Percentiles rank a stretch among this genome's conserved stretches.
Conservation (phyloP, 139 green algal genomes). For the Closterium sp. region DNA sequence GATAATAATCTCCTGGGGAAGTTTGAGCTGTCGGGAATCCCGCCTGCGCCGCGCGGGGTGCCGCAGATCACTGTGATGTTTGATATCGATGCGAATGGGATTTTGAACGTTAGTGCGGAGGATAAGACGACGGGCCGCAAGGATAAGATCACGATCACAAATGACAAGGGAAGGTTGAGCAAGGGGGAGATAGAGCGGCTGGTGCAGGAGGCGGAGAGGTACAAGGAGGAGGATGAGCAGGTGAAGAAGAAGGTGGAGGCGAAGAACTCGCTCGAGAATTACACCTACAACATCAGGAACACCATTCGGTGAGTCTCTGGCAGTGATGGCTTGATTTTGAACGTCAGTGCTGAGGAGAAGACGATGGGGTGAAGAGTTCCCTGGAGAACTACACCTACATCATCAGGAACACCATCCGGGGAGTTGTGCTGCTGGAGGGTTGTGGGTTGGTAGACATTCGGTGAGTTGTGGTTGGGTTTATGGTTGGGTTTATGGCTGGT, state of each 20-base stretch:
- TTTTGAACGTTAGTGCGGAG: conserved; percentile 96
- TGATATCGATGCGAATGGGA: conserved; percentile 99
- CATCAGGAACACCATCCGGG: conserved; percentile 89
- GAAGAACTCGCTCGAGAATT: conserved; percentile 94
- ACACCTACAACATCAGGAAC: conserved; percentile 85
- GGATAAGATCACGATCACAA: conserved; percentile 99
- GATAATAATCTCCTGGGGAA: conserved; percentile 99
- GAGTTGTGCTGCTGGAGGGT: too few relatives aligned
- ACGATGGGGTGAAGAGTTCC: conserved; percentile 89
- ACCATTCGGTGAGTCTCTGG: conserved; percentile 64
- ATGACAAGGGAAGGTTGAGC: conserved; percentile 94
- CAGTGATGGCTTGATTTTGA: conserved; percentile 88
- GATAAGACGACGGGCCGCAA: conserved; percentile 93
- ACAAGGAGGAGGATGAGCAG: conserved; percentile 96
- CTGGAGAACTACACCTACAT: conserved; percentile 87
- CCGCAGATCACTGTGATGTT: conserved; percentile 97
- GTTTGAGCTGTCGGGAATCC: conserved; percentile 98
- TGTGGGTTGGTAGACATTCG: too few relatives aligned
- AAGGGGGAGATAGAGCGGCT: conserved; percentile 99
- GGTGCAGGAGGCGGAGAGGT: conserved; percentile 96
- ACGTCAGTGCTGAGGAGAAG: conserved; percentile 91
- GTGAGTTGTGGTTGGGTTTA: too few relatives aligned
- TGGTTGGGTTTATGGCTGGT: too few relatives aligned
- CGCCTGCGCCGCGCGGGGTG: conserved; percentile 91
- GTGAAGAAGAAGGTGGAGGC: conserved; percentile 88